phyloP scores from a whole-genome alignment of 177 flowering plant genomes.

The Tripterygium wilfordii region DNA sequence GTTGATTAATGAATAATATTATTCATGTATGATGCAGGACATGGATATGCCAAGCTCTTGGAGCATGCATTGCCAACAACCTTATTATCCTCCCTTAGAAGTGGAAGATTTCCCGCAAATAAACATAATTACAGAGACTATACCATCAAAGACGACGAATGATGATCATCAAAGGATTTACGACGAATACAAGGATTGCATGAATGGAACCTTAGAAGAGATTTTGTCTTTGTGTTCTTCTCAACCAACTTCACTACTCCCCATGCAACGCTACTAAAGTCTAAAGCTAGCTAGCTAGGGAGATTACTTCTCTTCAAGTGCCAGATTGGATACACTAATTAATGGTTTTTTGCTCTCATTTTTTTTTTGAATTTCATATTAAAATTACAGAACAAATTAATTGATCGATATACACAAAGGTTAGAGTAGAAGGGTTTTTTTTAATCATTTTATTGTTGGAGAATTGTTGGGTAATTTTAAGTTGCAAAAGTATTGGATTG shows the following conservation, averaged over 20 bases:
- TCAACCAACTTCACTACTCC: constrained; percentile 14
- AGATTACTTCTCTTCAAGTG: too few species aligned
- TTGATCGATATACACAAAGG: too few species aligned
- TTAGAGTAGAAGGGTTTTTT: too few species aligned
- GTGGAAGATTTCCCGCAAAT: constrained; percentile 62
- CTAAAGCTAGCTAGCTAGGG: background rate
- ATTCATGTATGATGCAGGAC: constrained; percentile 29
- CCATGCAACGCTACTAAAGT: constrained; percentile 9
- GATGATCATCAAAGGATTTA: too few species aligned
- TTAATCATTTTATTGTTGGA: too few species aligned
- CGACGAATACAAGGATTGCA: constrained; percentile 21
- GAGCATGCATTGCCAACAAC: constrained; percentile 17
- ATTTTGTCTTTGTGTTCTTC: constrained; percentile 39
- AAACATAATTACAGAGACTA: constrained; percentile 30
- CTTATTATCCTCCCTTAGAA: constrained; percentile 48
- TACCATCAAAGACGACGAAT: constrained; percentile 19
- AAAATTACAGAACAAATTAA: too few species aligned
- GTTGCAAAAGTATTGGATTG: too few species aligned
- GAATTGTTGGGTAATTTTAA: too few species aligned
- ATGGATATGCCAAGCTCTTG: constrained; percentile 17
- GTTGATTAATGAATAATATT: too few species aligned
- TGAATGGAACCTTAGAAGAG: constrained; percentile 40
- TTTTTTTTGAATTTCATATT: too few species aligned
- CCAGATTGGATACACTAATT: too few species aligned
- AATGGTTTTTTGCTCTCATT: too few species aligned